Evolutionary conservation across 192 early-diverging fungal genomes (phyloP), one percentile per base, ranked within the genome.

Genomic region (Linnemannia schmuckeri): DNA sequence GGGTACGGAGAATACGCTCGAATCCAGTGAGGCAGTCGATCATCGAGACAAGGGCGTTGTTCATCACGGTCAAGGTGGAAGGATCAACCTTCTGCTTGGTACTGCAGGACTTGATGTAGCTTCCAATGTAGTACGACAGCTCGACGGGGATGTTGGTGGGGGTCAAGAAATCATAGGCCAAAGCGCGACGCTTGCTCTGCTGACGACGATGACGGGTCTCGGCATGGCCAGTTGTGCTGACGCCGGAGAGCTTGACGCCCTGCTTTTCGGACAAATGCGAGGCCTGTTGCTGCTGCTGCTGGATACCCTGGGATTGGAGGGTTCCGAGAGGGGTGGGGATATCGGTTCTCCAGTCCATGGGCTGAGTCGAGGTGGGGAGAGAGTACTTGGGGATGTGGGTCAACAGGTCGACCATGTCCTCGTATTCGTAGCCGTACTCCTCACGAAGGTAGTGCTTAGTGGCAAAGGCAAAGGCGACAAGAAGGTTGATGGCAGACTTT

Each of bases 401-500:
- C 30, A 96, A 70, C 22, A 95, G 86, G 3, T 91, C 91, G 77
- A 93, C 90, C 75, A 96, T 92, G 76, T 98, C 97, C 0, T 91
- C 89, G 66, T 95, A 93, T 17, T 93, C 86, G 72, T 92, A 88
- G 18, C 93, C 93, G 40, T 92, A 88, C 78, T 98, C 95, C 77
- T 93, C 92, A 44, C 97, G 94, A 42, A 98, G 90, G 76, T 96
- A 95, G 81, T 97, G 95, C 91, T 97, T 99, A 57, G 93, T 93
- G 1, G 95, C 91, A 57, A 95, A 89, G 46, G 94, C 92, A 83
- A 95, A 97, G 9, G 96, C 97, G 0, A 95, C 90, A 46, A 97
- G 61, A 17, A 99, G 86, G 83, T 96, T 94, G 89, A 97, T 95
- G 72, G 92, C 91, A 1, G 90, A 92, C 40, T 81, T 89, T 73